These are phyloP conservation scores for Pseudonitzschia multiseries DNA, from an alignment of 108 stramenopile genomes.

Conservation along the genomic window DNA sequence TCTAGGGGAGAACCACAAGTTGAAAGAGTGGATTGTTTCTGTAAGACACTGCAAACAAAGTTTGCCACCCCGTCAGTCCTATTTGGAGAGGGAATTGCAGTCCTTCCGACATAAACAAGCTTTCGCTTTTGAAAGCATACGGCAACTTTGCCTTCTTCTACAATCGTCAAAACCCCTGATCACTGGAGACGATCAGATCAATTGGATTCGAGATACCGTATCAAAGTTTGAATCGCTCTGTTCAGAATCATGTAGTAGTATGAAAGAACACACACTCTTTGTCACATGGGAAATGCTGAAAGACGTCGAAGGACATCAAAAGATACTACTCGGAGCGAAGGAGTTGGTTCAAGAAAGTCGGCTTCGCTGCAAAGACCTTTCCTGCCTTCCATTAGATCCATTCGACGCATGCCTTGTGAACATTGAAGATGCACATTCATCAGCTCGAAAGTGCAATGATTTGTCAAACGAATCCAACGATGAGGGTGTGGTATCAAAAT, in stretches of 20 bases:
- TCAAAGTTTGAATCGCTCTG: conserved; percentile 27
- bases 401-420: conserved; percentile 22
- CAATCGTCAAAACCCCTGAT: conserved; percentile 35
- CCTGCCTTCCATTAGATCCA: conserved; percentile 23
- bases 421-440: conserved; percentile 1
- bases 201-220: conserved; percentile 30
- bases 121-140: conserved; percentile 44
- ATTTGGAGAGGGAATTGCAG: conserved; percentile 14
- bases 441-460: too few relatives aligned
- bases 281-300: conserved; percentile 15
- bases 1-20: conserved; percentile 5
- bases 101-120: conserved; percentile 41
- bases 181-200: background rate
- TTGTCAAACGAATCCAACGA: background rate
- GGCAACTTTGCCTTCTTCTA: conserved; percentile 48
- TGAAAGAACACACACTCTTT: background rate
- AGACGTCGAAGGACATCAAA: conserved; percentile 20
- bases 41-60: conserved; percentile 3
- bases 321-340: conserved; percentile 30
- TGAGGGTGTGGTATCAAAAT: background rate
- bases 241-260: background rate
- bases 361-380: conserved; percentile 9
- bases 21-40: conserved; percentile 9
- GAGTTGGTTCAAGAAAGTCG: conserved; percentile 31
- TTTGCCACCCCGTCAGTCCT: conserved; percentile 44